Evolutionary conservation across 1,284 basidiomycete species (phyloP), one percentile per base, ranked within the genome.

Genomic region (Sanghuangporus weigelae): DNA sequence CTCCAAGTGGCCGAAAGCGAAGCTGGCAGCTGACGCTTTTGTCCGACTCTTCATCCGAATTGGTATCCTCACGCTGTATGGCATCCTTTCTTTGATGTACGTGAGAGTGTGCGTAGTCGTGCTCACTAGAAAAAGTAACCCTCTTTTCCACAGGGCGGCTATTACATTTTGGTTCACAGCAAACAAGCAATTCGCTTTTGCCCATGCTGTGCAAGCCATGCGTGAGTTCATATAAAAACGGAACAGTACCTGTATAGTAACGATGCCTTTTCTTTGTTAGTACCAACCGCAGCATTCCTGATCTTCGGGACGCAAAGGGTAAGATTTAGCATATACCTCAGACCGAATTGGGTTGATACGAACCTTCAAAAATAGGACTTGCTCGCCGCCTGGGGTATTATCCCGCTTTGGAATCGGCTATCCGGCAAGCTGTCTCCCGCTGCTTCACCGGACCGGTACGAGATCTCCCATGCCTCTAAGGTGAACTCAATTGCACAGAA

Each of bases 291-390:
- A 14, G 35, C 51, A n/a, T 60, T 60, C 38, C 38, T 60, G 19
- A 53, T 51, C 14, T 60, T 60, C 23, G 59, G 59, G 19, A 53
- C 59, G 16, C 59, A 60, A 19, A 60, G 40, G 49, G 59, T 60
- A 36, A 8, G 58, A 1, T 5, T 12, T 1, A n/a, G 10, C 19
- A 35, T 38, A 12, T n/a, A 23, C 36, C 23, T 21, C 7, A 46
- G 23, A 16, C 7, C 19, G 26, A 38, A 19, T 21, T 46, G 16
- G 14, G 1, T n/a, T 12, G 58, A 50, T 23, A 48, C 19, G 6
- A 38, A 56, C 5, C n/a, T 23, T 16, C 19, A n/a, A n/a, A 16
- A 35, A 14, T 48, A 59, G 57, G 57, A 59, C 35, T 35, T 59
- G 7, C 57, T 59, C 26, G 36, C n/a, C 12, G 57, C 44, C 4